Percentiles rank a stretch among this genome's conserved stretches.
Evolutionary conservation across 768 basidiomycete species (phyloP).

Genomic region (Agaricus sinodeliciosus): DNA sequence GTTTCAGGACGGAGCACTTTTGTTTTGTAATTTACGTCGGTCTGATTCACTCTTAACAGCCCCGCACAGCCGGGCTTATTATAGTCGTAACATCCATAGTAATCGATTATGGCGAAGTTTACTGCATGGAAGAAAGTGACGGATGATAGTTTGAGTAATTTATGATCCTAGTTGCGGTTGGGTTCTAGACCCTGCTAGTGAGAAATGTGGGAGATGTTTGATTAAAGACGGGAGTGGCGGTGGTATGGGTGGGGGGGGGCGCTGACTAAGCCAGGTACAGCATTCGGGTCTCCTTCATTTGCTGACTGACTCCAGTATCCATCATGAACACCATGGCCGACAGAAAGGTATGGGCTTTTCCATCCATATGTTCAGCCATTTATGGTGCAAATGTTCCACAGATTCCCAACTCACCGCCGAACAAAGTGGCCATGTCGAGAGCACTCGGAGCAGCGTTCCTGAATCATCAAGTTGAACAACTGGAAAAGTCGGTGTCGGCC

Average conservation of each 20-base stretch:
- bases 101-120: too few relatives aligned
- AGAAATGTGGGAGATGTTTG: too few relatives aligned
- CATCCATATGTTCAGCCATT: not conserved
- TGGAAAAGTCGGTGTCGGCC: slow-evolving; percentile 64
- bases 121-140: too few relatives aligned
- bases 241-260: not conserved
- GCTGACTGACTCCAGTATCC: slow-evolving; percentile 6
- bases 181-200: too few relatives aligned
- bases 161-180: too few relatives aligned
- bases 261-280: slow-evolving; percentile 12
- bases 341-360: slow-evolving; percentile 18
- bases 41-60: too few relatives aligned
- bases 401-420: slow-evolving; percentile 27
- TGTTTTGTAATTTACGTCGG: too few relatives aligned
- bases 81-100: too few relatives aligned
- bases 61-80: too few relatives aligned
- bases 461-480: slow-evolving; percentile 82
- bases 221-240: too few relatives aligned
- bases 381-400: not conserved
- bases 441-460: slow-evolving; percentile 85
- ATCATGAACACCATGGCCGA: slow-evolving; percentile 22
- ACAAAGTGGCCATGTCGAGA: slow-evolving; percentile 77
- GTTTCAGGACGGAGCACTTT: too few relatives aligned
- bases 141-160: too few relatives aligned
- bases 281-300: slow-evolving; percentile 1